A percentile compares a stretch with the other conserved stretches of the same genome.
phyloP scores from a whole-genome alignment of 2,329 filamentous ascomycete genomes.

The Xylaria sp. region DNA sequence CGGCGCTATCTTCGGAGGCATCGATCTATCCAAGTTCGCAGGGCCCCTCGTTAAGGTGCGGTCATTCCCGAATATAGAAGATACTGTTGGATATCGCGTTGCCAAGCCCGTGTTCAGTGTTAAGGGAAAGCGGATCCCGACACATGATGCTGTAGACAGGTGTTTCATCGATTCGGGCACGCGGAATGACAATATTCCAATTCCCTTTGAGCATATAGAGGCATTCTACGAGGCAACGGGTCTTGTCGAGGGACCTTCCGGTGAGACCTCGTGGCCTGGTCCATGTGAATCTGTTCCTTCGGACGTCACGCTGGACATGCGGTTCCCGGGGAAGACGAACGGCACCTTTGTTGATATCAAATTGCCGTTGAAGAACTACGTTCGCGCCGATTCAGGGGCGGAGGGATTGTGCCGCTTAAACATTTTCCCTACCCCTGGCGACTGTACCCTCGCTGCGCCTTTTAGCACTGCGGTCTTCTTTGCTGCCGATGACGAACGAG shows the following conservation, averaged over 20 bases:
- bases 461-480: conserved; percentile 43
- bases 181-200: conserved; percentile 35
- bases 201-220: conserved; percentile 1
- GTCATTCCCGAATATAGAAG: conserved; percentile 1
- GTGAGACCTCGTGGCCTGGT: conserved; percentile 36
- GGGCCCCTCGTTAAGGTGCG: conserved; percentile 42
- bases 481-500: conserved; percentile 41
- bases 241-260: conserved; percentile 22
- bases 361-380: conserved; percentile 43
- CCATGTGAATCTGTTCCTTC: conserved; percentile 39
- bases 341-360: conserved; percentile 36
- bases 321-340: conserved; percentile 33
- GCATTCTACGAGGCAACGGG: conserved; percentile 33
- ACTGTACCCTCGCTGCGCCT: conserved; percentile 41
- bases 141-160: conserved; percentile 1
- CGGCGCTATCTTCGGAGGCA: conserved; percentile 42
- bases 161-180: conserved; percentile 44
- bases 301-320: conserved; percentile 36
- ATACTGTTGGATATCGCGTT: conserved; percentile 32
- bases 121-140: conserved; percentile 27
- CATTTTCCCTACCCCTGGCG: conserved; percentile 29
- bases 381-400: conserved; percentile 32
- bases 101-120: conserved; percentile 34
- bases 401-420: conserved; percentile 38
- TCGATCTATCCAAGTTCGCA: conserved; percentile 43